A percentile compares a stretch with the other conserved stretches of the same genome.
These are phyloP conservation scores for Ochromonadaceae sp. DNA, from an alignment of 352 stramenopile genomes.

Conservation along the genomic window DNA sequence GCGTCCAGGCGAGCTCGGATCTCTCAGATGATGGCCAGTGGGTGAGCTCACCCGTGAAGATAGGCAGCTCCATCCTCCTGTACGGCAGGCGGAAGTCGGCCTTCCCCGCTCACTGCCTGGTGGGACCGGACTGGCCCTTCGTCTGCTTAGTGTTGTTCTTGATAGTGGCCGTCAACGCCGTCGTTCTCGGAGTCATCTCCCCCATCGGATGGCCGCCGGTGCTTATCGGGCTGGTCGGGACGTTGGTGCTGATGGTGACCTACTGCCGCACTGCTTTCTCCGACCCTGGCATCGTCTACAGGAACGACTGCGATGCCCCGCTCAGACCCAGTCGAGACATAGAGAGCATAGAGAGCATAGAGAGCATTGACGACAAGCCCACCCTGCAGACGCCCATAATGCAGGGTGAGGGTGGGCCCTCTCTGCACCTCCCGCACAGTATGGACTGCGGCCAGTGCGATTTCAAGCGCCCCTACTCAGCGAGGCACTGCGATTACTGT, in stretches of 20 bases:
- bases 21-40: not conserved
- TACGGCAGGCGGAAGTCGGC: not conserved
- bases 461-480: not conserved
- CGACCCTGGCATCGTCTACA: conserved; percentile 14
- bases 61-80: conserved; percentile 1
- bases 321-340: not conserved
- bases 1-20: not conserved
- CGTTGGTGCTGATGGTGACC: not conserved
- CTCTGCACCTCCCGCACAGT: not conserved
- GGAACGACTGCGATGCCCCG: not conserved
- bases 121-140: conserved; percentile 2
- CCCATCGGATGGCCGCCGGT: conserved; percentile 8
- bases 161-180: not conserved
- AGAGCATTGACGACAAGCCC: not conserved
- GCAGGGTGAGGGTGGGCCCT: not conserved
- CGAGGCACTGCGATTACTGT: conserved; percentile 6
- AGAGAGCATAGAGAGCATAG: not conserved
- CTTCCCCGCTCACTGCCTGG: not conserved
- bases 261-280: not conserved
- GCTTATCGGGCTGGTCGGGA: not conserved
- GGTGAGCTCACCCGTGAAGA: not conserved
- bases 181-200: not conserved
- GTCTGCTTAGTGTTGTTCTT: conserved; percentile 2
- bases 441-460: conserved; percentile 12
- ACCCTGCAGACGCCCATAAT: not conserved